Conservation (phyloP, 1,284 basidiomycete genomes). For the Termitomyces sp. region DNA sequence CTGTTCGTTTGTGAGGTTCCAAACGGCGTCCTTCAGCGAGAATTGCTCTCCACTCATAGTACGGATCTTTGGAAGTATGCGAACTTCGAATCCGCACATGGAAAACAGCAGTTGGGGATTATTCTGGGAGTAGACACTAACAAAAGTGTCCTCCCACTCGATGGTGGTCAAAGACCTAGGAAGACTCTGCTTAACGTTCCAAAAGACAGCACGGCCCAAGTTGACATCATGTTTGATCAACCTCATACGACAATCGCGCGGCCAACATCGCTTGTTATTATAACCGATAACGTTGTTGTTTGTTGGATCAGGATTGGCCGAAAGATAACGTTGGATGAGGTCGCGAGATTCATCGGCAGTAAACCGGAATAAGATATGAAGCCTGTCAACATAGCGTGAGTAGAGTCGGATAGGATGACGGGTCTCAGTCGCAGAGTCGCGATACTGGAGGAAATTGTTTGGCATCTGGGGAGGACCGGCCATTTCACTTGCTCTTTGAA, state of each 20-base stretch:
- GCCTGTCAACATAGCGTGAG: slow-evolving; percentile 88
- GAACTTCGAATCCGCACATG: slow-evolving; percentile 97
- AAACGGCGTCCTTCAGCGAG: slow-evolving; percentile 94
- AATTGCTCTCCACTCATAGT: slow-evolving; percentile 95
- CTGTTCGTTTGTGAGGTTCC: slow-evolving; percentile 95
- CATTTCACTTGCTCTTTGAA: slow-evolving; percentile 95
- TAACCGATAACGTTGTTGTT: slow-evolving; percentile 99
- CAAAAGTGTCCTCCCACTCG: slow-evolving; percentile 97
- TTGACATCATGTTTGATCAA: slow-evolving; percentile 99
- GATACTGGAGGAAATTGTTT: slow-evolving; percentile 95
- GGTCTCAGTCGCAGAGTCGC: slow-evolving; percentile 89
- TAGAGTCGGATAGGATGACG: slow-evolving; percentile 93
- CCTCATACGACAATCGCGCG: slow-evolving; percentile 97
- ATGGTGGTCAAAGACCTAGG: slow-evolving; percentile 97
- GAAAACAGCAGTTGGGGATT: slow-evolving; percentile 98
- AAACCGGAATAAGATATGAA: slow-evolving; percentile 97
- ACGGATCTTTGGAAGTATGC: slow-evolving; percentile 93
- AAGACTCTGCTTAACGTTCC: slow-evolving; percentile 98
- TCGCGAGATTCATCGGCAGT: slow-evolving; percentile 97
- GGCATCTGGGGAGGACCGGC: slow-evolving; percentile 93
- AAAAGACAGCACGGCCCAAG: slow-evolving; percentile 95
- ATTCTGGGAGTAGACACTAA: slow-evolving; percentile 95
- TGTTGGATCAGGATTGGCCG: slow-evolving; percentile 95
- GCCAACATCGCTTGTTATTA: slow-evolving; percentile 99
- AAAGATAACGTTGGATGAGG: slow-evolving; percentile 95